Conservation (phyloP, 306 rosid genomes). For the Quercus parvula region DNA sequence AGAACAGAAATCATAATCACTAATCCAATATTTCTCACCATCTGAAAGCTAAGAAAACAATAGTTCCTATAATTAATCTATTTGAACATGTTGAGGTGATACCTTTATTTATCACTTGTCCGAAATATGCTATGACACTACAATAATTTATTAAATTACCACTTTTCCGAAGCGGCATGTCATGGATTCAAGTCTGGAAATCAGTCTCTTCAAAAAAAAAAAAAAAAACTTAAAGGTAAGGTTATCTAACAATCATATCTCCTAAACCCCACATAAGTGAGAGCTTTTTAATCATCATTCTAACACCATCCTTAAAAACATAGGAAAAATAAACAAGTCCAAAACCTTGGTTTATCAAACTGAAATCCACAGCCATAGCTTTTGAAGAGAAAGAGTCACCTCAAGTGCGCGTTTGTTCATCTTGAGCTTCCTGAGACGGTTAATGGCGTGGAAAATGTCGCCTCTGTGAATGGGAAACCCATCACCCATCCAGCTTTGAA, state of each 20-base stretch:
- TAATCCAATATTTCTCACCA: neutral
- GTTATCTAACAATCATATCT: too few relatives aligned
- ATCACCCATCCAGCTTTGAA: conserved; percentile 89
- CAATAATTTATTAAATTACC: too few relatives aligned
- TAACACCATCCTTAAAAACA: neutral
- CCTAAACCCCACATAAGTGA: too few relatives aligned
- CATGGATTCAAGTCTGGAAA: too few relatives aligned
- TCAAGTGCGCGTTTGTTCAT: conserved; percentile 82
- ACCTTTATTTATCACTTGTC: neutral
- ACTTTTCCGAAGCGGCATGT: too few relatives aligned
- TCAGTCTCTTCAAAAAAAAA: too few relatives aligned
- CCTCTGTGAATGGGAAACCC: conserved; percentile 79
- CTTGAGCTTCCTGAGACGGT: conserved; percentile 82
- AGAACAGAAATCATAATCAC: neutral
- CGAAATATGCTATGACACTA: neutral
- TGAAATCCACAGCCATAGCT: neutral
- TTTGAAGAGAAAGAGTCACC: conserved; percentile 34
- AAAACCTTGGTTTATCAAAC: neutral
- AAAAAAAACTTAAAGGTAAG: too few relatives aligned
- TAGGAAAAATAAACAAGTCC: neutral
- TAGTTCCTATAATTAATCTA: neutral
- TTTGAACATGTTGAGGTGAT: neutral
- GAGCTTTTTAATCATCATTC: too few relatives aligned
- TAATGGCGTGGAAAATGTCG: conserved; percentile 76
- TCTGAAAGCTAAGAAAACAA: neutral